Conservation (phyloP, 495 filamentous ascomycete species). For the Clohesyomyces aquaticus region DNA sequence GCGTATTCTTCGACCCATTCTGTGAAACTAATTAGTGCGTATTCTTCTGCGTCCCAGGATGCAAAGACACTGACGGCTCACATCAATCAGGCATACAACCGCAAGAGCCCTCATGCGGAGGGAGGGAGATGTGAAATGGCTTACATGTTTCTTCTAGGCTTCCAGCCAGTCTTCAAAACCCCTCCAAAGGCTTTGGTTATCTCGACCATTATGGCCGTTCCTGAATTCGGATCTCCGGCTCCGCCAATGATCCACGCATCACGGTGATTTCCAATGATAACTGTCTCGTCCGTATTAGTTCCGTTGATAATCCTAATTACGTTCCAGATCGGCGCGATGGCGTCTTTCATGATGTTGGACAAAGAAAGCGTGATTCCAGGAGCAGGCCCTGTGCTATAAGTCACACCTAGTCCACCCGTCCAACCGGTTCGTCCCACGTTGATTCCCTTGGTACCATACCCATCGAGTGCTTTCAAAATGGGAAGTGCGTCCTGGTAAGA, state of each 20-base stretch:
- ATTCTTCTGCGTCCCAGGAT: slow-evolving; percentile 47
- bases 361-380: slow-evolving; percentile 32
- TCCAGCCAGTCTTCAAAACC: slow-evolving; percentile 51
- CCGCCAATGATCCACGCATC: slow-evolving; percentile 44
- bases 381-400: slow-evolving; percentile 39
- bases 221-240: slow-evolving; percentile 52
- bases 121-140: no score
- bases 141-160: slow-evolving; percentile 43
- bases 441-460: slow-evolving; percentile 34
- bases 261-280: slow-evolving; percentile 2
- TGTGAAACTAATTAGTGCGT: slow-evolving; percentile 54
- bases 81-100: no score
- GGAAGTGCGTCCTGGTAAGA: slow-evolving; percentile 41
- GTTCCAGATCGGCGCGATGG: slow-evolving; percentile 39
- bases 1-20: slow-evolving; percentile 44
- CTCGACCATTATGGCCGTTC: slow-evolving; percentile 49
- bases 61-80: slow-evolving; percentile 25
- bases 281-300: slow-evolving; percentile 37
- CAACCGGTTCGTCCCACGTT: slow-evolving; percentile 35
- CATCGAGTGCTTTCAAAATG: slow-evolving; percentile 38
- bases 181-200: slow-evolving; percentile 47
- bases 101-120: no score
- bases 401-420: slow-evolving; percentile 35
- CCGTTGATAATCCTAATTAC: slow-evolving; percentile 45
- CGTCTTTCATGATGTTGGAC: slow-evolving; percentile 36